A percentile compares a stretch with the other conserved stretches of the same genome.
These are phyloP conservation scores for Puccinia novopanici DNA, from an alignment of 1,284 basidiomycete genomes.

Conservation along the genomic window DNA sequence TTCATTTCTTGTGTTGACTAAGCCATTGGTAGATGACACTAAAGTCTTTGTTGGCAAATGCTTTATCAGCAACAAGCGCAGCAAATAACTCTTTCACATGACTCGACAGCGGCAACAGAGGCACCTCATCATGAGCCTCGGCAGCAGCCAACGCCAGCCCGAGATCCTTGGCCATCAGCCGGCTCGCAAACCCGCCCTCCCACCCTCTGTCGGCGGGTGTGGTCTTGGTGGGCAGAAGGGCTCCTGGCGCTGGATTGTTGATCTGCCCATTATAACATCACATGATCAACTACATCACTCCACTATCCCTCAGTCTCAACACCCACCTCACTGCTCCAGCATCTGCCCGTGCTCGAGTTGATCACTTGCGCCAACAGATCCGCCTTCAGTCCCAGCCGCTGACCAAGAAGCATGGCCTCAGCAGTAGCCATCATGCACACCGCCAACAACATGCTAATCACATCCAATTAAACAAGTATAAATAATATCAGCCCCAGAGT, in stretches of 20 bases:
- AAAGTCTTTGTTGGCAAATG: slow-evolving; percentile 23
- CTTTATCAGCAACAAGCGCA: neutral
- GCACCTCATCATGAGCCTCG: neutral
- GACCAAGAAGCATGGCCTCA: slow-evolving; percentile 82
- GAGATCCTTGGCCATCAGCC: slow-evolving; percentile 46
- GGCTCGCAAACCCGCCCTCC: slow-evolving; percentile 34
- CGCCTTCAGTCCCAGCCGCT: slow-evolving; percentile 73
- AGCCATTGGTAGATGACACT: slow-evolving; percentile 50
- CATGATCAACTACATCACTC: too few relatives aligned
- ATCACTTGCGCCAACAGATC: slow-evolving; percentile 75
- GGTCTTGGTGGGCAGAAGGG: slow-evolving; percentile 2
- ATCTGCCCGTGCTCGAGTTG: slow-evolving; percentile 73
- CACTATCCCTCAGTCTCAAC: too few relatives aligned
- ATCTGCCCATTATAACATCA: neutral
- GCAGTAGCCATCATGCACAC: too few relatives aligned
- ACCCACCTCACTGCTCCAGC: slow-evolving; percentile 47
- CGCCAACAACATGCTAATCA: slow-evolving; percentile 56
- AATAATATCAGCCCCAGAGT: too few relatives aligned
- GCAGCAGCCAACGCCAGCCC: slow-evolving; percentile 11
- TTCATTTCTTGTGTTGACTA: too few relatives aligned
- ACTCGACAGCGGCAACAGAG: slow-evolving; percentile 22
- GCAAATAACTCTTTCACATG: slow-evolving; percentile 15
- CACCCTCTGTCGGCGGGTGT: slow-evolving; percentile 38
- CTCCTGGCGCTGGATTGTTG: slow-evolving; percentile 41
- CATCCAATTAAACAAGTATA: too few relatives aligned